A percentile compares a stretch with the other conserved stretches of the same genome.
Conservation (phyloP, 2,329 filamentous ascomycete species). For the Calonectria fujianensis region DNA sequence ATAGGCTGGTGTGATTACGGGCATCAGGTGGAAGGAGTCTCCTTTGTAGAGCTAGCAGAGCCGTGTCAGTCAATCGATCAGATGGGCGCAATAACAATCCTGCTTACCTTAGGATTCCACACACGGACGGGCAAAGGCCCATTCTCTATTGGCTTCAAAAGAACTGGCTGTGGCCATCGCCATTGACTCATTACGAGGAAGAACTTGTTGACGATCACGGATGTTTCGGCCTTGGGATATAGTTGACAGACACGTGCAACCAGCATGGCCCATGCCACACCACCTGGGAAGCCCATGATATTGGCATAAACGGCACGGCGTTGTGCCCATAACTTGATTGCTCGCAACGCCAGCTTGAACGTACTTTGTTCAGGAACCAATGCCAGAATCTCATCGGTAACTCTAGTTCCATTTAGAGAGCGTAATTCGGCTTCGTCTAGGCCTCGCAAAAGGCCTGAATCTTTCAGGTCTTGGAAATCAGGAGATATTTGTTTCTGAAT, state of each 20-base stretch:
- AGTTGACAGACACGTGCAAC: conserved; percentile 96
- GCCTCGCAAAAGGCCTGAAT: conserved; percentile 89
- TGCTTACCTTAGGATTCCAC: conserved; percentile 89
- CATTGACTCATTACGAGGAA: conserved; percentile 93
- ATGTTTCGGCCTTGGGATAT: conserved; percentile 93
- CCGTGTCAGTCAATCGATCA: not conserved
- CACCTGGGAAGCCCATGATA: conserved; percentile 96
- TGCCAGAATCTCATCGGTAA: conserved; percentile 92
- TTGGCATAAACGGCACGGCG: conserved; percentile 95
- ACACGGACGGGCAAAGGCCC: conserved; percentile 87
- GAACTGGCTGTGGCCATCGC: conserved; percentile 95
- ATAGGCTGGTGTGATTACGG: conserved; percentile 97
- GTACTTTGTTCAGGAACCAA: conserved; percentile 92
- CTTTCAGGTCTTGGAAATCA: conserved; percentile 82
- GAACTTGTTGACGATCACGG: conserved; percentile 93
- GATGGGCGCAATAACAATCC: conserved; percentile 42
- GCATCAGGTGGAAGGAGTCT: conserved; percentile 94
- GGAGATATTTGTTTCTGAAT: conserved; percentile 81
- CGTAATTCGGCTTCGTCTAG: conserved; percentile 91
- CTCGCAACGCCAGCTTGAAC: conserved; percentile 91
- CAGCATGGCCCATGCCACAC: conserved; percentile 98
- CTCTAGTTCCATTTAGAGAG: conserved; percentile 94
- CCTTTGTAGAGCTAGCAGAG: conserved; percentile 79
- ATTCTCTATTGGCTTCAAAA: conserved; percentile 91
- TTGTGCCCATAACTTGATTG: conserved; percentile 97